Evolutionary conservation across 768 basidiomycete species (phyloP).

Genomic region (Pholiota conissans): DNA sequence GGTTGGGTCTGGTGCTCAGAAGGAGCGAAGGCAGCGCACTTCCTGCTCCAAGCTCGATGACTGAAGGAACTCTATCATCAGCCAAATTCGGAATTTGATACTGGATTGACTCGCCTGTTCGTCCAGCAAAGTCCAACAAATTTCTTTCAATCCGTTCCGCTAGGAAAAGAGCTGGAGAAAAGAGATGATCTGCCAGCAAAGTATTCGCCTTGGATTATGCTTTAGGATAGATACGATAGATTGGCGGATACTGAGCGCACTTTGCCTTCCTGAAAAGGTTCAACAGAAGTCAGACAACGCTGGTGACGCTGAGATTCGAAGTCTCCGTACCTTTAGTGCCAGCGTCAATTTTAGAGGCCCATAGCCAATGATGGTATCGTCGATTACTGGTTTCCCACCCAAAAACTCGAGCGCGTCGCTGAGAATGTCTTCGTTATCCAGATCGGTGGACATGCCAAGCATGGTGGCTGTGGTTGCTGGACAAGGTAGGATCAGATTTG

Average conservation of each 20-base stretch:
- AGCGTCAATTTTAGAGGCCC: conserved; percentile 55
- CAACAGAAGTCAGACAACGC: background rate
- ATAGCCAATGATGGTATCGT: conserved; percentile 47
- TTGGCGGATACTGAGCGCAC: conserved; percentile 30
- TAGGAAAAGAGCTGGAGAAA: conserved; percentile 67
- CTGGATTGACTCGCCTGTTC: conserved; percentile 36
- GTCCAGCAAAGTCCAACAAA: conserved; percentile 40
- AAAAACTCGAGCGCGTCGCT: conserved; percentile 6
- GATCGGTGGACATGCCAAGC: background rate
- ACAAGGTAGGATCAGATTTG: background rate
- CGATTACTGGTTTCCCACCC: conserved; percentile 35
- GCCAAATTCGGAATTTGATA: background rate
- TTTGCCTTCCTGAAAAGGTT: conserved; percentile 52
- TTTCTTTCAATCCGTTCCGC: conserved; percentile 65
- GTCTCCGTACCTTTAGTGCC: conserved; percentile 53
- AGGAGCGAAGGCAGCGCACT: conserved; percentile 68
- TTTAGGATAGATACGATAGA: conserved; percentile 12
- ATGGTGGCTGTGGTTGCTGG: background rate
- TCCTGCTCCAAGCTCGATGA: conserved; percentile 73
- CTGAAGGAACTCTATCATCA: conserved; percentile 27
- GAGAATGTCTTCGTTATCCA: conserved; percentile 5
- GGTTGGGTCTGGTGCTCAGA: conserved; percentile 39
- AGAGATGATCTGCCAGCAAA: conserved; percentile 70
- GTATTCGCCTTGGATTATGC: conserved; percentile 55
- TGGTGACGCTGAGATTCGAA: conserved; percentile 1